Percentiles rank a stretch among this genome's conserved stretches.
These are phyloP conservation scores for Senna siamea DNA, from an alignment of 306 rosid genomes.

Conservation along the genomic window DNA sequence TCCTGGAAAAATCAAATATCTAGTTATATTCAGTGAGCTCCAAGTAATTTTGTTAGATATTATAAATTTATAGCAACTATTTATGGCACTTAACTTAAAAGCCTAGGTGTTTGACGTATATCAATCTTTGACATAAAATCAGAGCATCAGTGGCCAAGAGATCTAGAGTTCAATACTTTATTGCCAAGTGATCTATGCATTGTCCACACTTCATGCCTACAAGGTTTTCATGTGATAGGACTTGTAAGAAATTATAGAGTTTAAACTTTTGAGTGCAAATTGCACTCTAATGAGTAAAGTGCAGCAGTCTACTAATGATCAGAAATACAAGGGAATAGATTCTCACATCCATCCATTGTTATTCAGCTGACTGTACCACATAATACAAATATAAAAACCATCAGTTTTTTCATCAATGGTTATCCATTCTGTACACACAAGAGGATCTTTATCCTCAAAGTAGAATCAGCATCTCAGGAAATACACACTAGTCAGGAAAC, in stretches of 20 bases:
- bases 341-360: neutral
- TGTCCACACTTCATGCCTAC: neutral
- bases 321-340: neutral
- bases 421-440: neutral
- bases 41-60: neutral
- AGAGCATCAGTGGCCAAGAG: neutral
- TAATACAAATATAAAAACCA: neutral
- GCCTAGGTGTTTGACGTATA: neutral
- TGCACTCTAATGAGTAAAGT: neutral
- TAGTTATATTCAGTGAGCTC: conserved; percentile 15
- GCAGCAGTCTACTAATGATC: neutral
- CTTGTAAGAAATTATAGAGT: neutral
- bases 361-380: neutral
- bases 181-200: neutral
- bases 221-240: neutral
- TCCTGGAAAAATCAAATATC: conserved; percentile 54
- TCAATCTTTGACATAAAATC: neutral
- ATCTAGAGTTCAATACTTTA: neutral
- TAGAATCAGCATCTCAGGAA: conserved; percentile 3
- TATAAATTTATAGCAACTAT: neutral
- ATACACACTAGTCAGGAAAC: conserved; percentile 9
- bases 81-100: neutral
- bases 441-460: neutral
- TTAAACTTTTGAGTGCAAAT: neutral
- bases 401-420: neutral